Evolutionary conservation across 2,329 filamentous ascomycete species (phyloP).

Genomic region (Calonectria pseudoturangicola): DNA sequence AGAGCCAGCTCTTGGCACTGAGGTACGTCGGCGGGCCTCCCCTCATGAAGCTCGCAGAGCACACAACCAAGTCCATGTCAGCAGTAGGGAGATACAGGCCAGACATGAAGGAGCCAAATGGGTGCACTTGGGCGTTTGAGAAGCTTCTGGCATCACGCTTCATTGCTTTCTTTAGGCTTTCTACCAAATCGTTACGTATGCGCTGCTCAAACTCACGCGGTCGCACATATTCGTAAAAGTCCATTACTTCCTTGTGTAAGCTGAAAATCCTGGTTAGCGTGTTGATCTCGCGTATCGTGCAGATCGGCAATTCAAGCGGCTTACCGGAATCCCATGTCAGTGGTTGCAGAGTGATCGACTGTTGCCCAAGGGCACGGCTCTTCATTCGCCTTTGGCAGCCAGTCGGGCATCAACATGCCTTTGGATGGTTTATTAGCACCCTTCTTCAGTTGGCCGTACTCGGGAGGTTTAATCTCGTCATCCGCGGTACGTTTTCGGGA

Average conservation of each 20-base stretch:
- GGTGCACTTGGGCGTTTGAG: constrained; percentile 77
- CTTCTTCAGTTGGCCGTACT: constrained; percentile 72
- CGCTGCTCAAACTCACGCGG: constrained; percentile 85
- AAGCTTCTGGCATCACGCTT: constrained; percentile 69
- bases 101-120: constrained; percentile 96
- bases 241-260: constrained; percentile 91
- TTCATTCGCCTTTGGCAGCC: constrained; percentile 67
- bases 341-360: constrained; percentile 72
- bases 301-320: constrained; percentile 47
- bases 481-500: constrained; percentile 84
- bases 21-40: constrained; percentile 69
- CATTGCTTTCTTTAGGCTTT: constrained; percentile 78
- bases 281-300: not conserved
- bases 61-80: constrained; percentile 95
- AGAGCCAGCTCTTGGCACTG: constrained; percentile 74
- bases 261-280: constrained; percentile 62
- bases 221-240: constrained; percentile 90
- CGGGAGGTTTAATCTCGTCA: constrained; percentile 78
- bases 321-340: constrained; percentile 75
- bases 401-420: constrained; percentile 71
- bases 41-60: constrained; percentile 75
- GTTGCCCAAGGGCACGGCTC: constrained; percentile 78
- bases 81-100: constrained; percentile 82
- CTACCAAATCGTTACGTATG: constrained; percentile 83
- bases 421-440: constrained; percentile 68